Conservation (phyloP, 768 basidiomycete genomes). For the Suillus sp. region DNA sequence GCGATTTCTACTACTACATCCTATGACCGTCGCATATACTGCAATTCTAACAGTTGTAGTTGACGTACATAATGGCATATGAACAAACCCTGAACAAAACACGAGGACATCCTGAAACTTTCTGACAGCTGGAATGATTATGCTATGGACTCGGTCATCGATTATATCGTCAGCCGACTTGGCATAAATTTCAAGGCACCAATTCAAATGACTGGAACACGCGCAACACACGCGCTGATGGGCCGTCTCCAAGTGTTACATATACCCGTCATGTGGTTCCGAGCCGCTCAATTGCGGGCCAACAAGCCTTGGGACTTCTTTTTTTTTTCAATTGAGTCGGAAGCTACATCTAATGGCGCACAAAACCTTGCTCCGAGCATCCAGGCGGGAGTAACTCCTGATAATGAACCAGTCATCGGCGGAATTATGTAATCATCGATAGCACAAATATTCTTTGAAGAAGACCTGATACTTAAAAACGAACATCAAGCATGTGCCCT, state of each 20-base stretch:
- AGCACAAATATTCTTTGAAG: slow-evolving; percentile 2
- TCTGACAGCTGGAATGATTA: slow-evolving; percentile 4
- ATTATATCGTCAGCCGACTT: background rate
- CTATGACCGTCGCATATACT: slow-evolving; percentile 4
- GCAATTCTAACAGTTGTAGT: too few species aligned
- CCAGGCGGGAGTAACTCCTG: background rate
- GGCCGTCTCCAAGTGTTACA: slow-evolving; percentile 2
- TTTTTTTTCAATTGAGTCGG: background rate
- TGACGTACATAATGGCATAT: background rate
- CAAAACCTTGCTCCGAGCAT: background rate
- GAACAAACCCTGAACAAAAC: background rate
- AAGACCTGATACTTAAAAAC: background rate
- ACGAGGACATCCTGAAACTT: background rate
- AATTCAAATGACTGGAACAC: slow-evolving; percentile 13
- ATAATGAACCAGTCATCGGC: background rate
- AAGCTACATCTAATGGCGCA: background rate
- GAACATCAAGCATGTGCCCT: slow-evolving; percentile 8
- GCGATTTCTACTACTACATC: background rate
- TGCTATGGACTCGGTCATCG: slow-evolving; percentile 5
- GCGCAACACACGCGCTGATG: slow-evolving; percentile 7
- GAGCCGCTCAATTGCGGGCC: slow-evolving; percentile 1
- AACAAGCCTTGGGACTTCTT: background rate
- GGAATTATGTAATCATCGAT: slow-evolving; percentile 6
- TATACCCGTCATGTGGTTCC: slow-evolving; percentile 5
- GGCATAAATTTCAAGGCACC: background rate